Percentiles rank a stretch among this genome's conserved stretches.
Evolutionary conservation across 2,329 filamentous ascomycete species (phyloP).

Genomic region (Elsinoe arachidis): DNA sequence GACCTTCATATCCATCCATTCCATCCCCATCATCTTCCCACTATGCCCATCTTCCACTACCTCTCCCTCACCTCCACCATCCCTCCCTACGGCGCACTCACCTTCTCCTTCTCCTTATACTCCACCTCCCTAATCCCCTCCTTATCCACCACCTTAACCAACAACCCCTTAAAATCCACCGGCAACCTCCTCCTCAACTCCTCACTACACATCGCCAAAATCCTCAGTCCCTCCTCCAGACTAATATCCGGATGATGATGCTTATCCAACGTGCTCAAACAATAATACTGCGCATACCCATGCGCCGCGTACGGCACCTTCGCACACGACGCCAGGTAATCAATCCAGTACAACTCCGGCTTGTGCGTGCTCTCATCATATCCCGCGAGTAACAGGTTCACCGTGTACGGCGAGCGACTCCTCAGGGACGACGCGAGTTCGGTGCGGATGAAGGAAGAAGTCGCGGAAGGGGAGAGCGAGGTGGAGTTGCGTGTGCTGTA

Average conservation of each 20-base stretch:
- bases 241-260: slow-evolving; percentile 94
- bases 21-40: neutral
- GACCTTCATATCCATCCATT: neutral
- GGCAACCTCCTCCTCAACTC: slow-evolving; percentile 94
- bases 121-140: slow-evolving; percentile 80
- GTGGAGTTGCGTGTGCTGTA: slow-evolving; percentile 98
- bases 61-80: neutral
- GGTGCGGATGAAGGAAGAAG: slow-evolving; percentile 86
- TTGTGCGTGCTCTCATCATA: slow-evolving; percentile 86
- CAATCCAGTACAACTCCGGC: slow-evolving; percentile 91
- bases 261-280: slow-evolving; percentile 93
- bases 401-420: slow-evolving; percentile 88
- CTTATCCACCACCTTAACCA: slow-evolving; percentile 89
- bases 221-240: slow-evolving; percentile 81
- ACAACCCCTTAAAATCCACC: slow-evolving; percentile 91
- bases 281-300: slow-evolving; percentile 99
- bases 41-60: neutral
- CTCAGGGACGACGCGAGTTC: slow-evolving; percentile 86
- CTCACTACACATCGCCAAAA: slow-evolving; percentile 89
- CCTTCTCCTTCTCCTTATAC: slow-evolving; percentile 57
- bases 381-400: slow-evolving; percentile 91
- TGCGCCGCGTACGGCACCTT: slow-evolving; percentile 92
- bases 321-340: slow-evolving; percentile 86
- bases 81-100: slow-evolving; percentile 14
- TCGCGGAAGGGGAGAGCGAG: slow-evolving; percentile 79